Evolutionary conservation across 768 basidiomycete genomes (phyloP), one percentile per base, ranked within the genome.

Genomic region (Rhodotorula diobovata): DNA sequence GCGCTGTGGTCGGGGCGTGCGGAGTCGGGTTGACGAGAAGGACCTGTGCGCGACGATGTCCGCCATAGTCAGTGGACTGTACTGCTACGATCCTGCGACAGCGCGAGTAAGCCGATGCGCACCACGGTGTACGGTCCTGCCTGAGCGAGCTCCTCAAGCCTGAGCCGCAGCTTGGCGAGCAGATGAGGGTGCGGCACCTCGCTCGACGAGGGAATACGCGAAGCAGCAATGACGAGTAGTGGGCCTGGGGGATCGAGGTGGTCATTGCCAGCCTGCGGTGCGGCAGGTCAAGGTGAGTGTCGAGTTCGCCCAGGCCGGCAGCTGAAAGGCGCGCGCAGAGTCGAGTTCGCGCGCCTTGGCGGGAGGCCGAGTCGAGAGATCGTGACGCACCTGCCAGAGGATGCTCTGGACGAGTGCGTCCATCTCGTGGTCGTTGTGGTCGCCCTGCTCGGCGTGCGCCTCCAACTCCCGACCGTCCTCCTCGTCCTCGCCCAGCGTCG

Each of bases 21-120:
- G 61, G 72, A 1, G 68, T 59, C 4, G 68, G 68, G 30, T 69
- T 66, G 35, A 54, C 61, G 53, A 73, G 61, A 4, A 69, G 50
- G 21, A 73, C 56, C 71, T 71, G 61, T 30, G 41, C 14, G n/a
- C n/a, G n/a, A 50, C 28, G 61, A 14, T 16, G 2, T 30, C n/a
- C 34, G 25, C 16, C 37, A 51, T 10, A 2, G 0, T 15, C 16
- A n/a, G n/a, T n/a, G n/a, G n/a, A n/a, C n/a, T n/a, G n/a, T n/a
- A n/a, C n/a, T n/a, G n/a, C n/a, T n/a, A n/a, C n/a, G n/a, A n/a
- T 35, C 30, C 43, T 35, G 43, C 12, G n/a, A 11, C n/a, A n/a
- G n/a, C 32, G 37, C 28, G 11, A 39, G 37, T 23, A 30, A 14
- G 41, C 25, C 21, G 32, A 37, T n/a, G 32, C 60, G n/a, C 34